These are phyloP conservation scores for Eucalyptus fibrosa DNA, from an alignment of 345 rosid species.

Conservation along the genomic window DNA sequence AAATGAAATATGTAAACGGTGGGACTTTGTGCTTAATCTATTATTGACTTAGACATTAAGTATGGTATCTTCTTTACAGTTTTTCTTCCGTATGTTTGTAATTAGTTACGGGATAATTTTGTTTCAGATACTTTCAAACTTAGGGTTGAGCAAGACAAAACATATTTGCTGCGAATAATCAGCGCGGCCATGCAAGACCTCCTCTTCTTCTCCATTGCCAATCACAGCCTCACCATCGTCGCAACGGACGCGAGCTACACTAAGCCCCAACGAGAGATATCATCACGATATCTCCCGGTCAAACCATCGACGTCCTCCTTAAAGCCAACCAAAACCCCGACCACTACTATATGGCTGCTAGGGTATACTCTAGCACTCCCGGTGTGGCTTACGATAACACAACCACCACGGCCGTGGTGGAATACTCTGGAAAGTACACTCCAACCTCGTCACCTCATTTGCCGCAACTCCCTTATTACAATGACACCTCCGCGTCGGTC, in stretches of 20 bases:
- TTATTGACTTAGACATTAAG: too few species aligned
- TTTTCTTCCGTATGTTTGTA: not conserved
- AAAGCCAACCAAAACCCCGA: slow-evolving; percentile 4
- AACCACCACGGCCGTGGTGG: not conserved
- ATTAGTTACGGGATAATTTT: not conserved
- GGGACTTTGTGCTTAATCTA: not conserved
- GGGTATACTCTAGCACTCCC: not conserved
- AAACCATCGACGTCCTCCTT: slow-evolving; percentile 14
- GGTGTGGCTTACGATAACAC: not conserved
- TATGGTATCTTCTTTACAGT: not conserved
- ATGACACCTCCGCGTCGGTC: slow-evolving; percentile 6
- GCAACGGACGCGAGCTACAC: slow-evolving; percentile 19
- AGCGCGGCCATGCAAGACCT: slow-evolving; percentile 17
- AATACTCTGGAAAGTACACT: slow-evolving; percentile 1
- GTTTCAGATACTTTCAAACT: not conserved
- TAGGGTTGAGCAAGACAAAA: slow-evolving; percentile 11
- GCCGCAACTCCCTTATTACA: slow-evolving; percentile 3
- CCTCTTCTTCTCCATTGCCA: slow-evolving; percentile 15
- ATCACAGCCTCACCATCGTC: slow-evolving; percentile 10
- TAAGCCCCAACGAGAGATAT: not conserved
- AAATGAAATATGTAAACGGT: not conserved
- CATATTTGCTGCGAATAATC: slow-evolving; percentile 15
- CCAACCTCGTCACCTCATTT: not conserved
- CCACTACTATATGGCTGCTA: slow-evolving; percentile 3
- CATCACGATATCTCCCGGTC: slow-evolving; percentile 15